Base-by-base conservation (phyloP, 768 basidiomycete species). In the Sporobolomyces roseus region DNA sequence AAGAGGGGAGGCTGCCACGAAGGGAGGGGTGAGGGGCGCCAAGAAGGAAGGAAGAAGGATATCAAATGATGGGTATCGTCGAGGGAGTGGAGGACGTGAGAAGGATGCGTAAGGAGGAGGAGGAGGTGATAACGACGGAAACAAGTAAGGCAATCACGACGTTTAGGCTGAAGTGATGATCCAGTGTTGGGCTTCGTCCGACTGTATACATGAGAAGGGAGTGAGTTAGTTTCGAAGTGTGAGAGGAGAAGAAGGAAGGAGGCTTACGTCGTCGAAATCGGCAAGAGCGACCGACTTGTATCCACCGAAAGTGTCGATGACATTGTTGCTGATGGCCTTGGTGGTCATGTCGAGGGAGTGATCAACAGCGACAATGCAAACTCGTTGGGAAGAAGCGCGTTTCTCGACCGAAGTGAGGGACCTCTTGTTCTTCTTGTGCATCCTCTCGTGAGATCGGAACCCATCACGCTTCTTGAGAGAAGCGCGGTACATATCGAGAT, bases 241-340 rank as follows among this genome's bases (percentile, higher is more conserved):
- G n/a, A 2, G 4, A 5, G 41, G 27, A 14, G 12, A 8, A 48
- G 43, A 32, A 14, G 16, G 23, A 12, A 46, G 8, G 25, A 29
- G 35, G 25, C 32, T 35, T n/a, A 62, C 33, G 27, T 50, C 52
- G 53, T 69, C 36, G 29, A 46, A 69, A 29, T 69, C 36, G 51
- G 63, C 68, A 46, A 69, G 68, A 49, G 59, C 46, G 45, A 69
- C 56, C 33, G 56, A 61, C 23, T 35, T n/a, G 68, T 69, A 69
- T 12, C 59, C 65, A 27, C 56, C 68, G 46, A 45, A n/a, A 3
- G 62, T 69, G 17, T 27, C 23, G 45, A 69, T 41, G 16, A 29
- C 25, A 6, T 33, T 21, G 17, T 56, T 41, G 6, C 58, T 69
- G 36, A 69, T 38, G 1, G 68, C 68, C 19, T 58, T 56, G 16